Evolutionary conservation across 2,329 filamentous ascomycete species (phyloP), one percentile per base, ranked within the genome.

Genomic region (Phialophora tarda): DNA sequence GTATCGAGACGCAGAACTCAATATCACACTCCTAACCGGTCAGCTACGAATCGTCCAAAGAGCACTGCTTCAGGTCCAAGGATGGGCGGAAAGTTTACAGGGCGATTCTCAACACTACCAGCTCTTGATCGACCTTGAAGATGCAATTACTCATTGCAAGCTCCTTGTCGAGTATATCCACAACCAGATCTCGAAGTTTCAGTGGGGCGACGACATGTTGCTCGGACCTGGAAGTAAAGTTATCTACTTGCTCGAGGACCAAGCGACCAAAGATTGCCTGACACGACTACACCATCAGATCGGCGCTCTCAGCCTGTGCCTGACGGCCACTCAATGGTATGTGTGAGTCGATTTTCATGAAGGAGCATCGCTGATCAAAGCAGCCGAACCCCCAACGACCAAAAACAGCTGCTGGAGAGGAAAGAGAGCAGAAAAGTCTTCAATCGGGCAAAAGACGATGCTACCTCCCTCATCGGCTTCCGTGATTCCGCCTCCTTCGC

Each of bases 311-410:
- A 74, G 67, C 41, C 59, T 74, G 26, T 66, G 71, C 23, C 60
- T 73, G 3, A 70, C 64, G 8, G 71, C 71, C 14, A 62, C 64
- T 28, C 63, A 69, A 56, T 74, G 69, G 72, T 71, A 60, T 48
- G 63, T 44, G 8, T 30, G 24, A 26, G 5, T n/a, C 12, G 14
- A 26, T 5, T 21, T 17, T 44, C 30, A 4, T n/a, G 30, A 48
- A 24, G 3, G 12, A 41, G 32, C 7, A 3, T 11, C 44, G 17
- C 38, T 62, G 10, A 65, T 59, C 5, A 26, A 28, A 12, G 28
- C 17, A 72, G 71, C 59, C 66, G 58, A 53, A 70, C 68, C 17
- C 55, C 65, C 11, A 62, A 62, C 10, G 63, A 69, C 14, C 72
- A 73, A 26, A 54, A 62, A 34, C 56, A 24, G 17, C 51, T 73